Base-by-base conservation (phyloP, 2,329 filamentous ascomycete genomes). In the Elsinoe batatas region DNA sequence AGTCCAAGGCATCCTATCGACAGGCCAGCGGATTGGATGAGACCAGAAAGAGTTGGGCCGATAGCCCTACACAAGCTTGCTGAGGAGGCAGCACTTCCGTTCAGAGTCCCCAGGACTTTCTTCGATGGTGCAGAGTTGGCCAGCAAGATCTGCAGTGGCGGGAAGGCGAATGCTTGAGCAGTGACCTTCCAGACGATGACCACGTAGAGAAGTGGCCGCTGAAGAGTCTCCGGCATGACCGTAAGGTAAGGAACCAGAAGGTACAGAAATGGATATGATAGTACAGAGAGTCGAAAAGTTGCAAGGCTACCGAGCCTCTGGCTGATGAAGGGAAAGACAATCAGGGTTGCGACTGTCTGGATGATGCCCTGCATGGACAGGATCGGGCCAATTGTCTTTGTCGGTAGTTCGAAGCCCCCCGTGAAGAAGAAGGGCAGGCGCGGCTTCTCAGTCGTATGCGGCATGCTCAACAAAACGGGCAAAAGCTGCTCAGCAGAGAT, bases 401-500 rank as follows among this genome's bases (percentile, higher is more conserved):
- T 91, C 54, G 86, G 79, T 58, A 95, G 79, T 22, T 83, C 87
- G 63, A 96, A 91, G 15, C 93, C 91, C 57, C 88, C 88, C 2
- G 83, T 83, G 63, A 98, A 97, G 63, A 87, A 85, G 76, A 98
- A 93, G 0, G 91, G 91, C 1, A 95, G 78, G 11, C 78, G 60
- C 64, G 75, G 71, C n/a, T 71, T 63, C 13, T 71, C 68, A 26
- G 75, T 60, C 66, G 80, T 70, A 65, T 78, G 67, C 64, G 78
- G 68, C 43, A 88, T 88, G 69, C 87, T 91, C 66, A 98, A 81
- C 63, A 98, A 89, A 1, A 96, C 87, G 0, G 93, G 91, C 63
- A 97, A 84, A 49, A 97, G 79, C 66, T 95, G 88, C 71, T 98
- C 93, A 64, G 95, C 93, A 0, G 91, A 94, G 72, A 98, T 96